Percentiles rank a stretch among this genome's conserved stretches.
phyloP scores from a whole-genome alignment of 164 flowering plant genomes.

The Kingdonia uniflora region DNA sequence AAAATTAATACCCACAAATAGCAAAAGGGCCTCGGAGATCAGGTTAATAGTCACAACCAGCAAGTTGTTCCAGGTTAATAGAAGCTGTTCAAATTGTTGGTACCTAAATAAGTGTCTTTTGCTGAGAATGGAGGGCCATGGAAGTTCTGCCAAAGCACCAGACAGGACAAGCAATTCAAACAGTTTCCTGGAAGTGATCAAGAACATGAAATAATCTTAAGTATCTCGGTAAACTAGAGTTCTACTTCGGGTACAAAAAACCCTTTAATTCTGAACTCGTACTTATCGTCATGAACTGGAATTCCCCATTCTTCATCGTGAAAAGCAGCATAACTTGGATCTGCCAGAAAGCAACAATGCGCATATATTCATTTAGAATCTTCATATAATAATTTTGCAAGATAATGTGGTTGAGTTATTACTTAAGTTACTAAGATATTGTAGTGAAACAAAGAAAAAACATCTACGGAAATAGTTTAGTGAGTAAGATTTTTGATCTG shows the following conservation, averaged over 20 bases:
- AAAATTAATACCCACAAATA: no score
- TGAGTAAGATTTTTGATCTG: no score
- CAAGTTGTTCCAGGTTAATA: no score
- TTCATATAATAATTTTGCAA: no score
- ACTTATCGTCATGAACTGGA: conserved; percentile 78
- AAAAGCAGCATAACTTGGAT: conserved; percentile 54
- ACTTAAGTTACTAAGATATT: neutral
- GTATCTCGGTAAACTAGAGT: no score
- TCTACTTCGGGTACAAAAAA: neutral
- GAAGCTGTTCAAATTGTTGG: no score
- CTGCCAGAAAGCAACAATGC: conserved; percentile 22
- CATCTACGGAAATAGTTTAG: neutral
- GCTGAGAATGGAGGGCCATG: conserved; percentile 60
- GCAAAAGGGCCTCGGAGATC: no score
- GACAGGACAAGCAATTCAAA: conserved; percentile 55
- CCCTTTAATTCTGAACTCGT: conserved; percentile 7
- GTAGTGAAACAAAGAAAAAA: neutral
- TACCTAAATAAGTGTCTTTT: conserved; percentile 58
- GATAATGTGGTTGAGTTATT: neutral
- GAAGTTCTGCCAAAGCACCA: conserved; percentile 62
- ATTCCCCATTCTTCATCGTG: conserved; percentile 92
- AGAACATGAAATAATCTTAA: neutral
- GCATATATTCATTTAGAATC: conserved; percentile 1
- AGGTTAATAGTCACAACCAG: no score
- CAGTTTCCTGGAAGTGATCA: conserved; percentile 45